Evolutionary conservation across 768 basidiomycete genomes (phyloP), one percentile per base, ranked within the genome.

Genomic region (Trametes villosa): DNA sequence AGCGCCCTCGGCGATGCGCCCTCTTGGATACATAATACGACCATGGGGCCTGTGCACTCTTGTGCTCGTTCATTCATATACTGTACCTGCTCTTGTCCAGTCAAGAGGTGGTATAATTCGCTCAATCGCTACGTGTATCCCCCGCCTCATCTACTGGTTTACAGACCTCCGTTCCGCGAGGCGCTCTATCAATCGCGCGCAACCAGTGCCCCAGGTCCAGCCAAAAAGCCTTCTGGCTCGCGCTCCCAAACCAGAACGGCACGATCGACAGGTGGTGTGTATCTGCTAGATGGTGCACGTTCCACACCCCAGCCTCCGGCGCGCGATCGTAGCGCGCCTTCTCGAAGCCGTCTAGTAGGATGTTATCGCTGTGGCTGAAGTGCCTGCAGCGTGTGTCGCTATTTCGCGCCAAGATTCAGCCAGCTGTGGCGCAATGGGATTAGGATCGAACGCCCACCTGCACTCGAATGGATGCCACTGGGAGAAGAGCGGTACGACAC

Each of bases 391-490:
- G 50, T 2, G 66, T 65, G 9, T 30, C 40, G 6, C 63, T 67
- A 29, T 8, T 9, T 3, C 3, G 33, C 26, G 27, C 33, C 9
- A 17, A 8, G 9, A 17, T 20, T 36, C 33, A 24, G 34, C 22
- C 5, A 7, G 50, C 27, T 54, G 60, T 22, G 49, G 41, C 22
- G 51, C 15, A 30, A 18, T 20, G 30, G 31, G 9, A 5, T 11
- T 12, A 12, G 34, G 22, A 42, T 7, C n/a, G 27, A 18, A 34
- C 4, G 57, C 72, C 48, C 64, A 80, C 80, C 69, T 64, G 77
- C 81, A 83, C 11, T 74, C 66, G 56, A 74, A 68, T 15, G 82
- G 80, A 71, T 83, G 83, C 76, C 77, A 83, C 57, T 81, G 82
- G 8, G 81, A 81, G 64, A 83, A 81, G 17, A 79, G 15, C 9